Base-by-base conservation (phyloP, 2,329 filamentous ascomycete species). In the Colletotrichum kahawae region DNA sequence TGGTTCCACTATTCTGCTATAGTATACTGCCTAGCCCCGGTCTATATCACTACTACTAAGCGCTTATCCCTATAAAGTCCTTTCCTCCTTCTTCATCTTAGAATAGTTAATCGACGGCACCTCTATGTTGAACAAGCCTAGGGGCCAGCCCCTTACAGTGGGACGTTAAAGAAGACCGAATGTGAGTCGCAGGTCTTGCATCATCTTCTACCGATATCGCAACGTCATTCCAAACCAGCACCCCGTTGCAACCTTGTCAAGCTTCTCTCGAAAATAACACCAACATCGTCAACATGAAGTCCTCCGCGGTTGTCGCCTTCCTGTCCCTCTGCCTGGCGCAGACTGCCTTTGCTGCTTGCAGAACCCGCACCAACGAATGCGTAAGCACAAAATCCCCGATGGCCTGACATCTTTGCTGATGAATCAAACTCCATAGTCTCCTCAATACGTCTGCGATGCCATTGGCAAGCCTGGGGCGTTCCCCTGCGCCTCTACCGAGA, bases 381-480 rank as follows among this genome's bases (percentile, higher is more conserved):
- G 64, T 67, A 56, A 27, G 64, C 57, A 54, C 18, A 24, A 24
- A 18, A 8, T 0, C 9, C 10, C 24, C 18, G 18, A 33, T 10
- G 7, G 1, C 14, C n/a, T 18, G 12, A 1, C 10, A 21, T 29
- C 5, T 27, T 13, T 33, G n/a, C 14, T 62, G n/a, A 62, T 34
- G 10, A 24, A 3, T 4, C 3, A 9, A 34, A 34, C 10, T 6
- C 5, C 1, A 9, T 12, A 67, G 64, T 67, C 64, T 64, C 62
- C 62, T 31, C 38, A 29, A 3, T n/a, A 18, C 18, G 48, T 33
- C 29, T 67, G 48, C 48, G 48, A 67, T 2, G 71, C 71, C 34
- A 71, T 59, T 9, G 27, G 31, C 38, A 80, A 67, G 18, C 71
- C 59, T 8, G 71, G 67, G 14, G 54, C 38, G 24, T 67, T 38